Conservation (phyloP, 495 filamentous ascomycete species). For the Cladorrhinum samala region DNA sequence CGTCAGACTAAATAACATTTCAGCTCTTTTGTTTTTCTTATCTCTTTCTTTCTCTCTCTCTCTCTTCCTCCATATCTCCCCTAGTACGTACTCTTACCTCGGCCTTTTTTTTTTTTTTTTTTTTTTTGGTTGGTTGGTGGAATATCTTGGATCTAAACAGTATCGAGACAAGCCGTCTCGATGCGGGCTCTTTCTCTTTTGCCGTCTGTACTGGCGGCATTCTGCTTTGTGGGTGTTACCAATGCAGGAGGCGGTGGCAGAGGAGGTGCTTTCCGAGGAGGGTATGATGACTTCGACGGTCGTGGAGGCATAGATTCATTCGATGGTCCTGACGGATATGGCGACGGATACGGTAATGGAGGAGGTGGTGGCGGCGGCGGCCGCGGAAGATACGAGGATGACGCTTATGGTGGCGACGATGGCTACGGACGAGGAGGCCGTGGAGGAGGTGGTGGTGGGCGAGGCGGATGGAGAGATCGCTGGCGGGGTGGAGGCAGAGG, state of each 20-base stretch:
- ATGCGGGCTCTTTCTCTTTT: slow-evolving; percentile 5
- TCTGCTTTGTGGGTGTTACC: not conserved
- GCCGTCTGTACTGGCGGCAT: slow-evolving; percentile 3
- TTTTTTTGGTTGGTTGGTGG: too few relatives aligned
- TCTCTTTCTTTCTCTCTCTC: too few relatives aligned
- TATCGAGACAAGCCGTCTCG: not conserved
- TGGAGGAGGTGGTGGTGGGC: not conserved
- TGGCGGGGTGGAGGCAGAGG: not conserved
- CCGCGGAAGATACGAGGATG: not conserved
- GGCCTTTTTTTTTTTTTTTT: not conserved
- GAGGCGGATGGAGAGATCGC: not conserved
- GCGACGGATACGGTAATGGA: not conserved
- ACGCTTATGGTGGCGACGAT: not conserved
- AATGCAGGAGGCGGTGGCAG: not conserved
- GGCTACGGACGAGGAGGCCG: not conserved
- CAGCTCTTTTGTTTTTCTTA: too few relatives aligned
- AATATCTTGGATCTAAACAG: not conserved
- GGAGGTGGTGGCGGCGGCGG: not conserved
- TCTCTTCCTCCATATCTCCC: too few relatives aligned
- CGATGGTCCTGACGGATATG: slow-evolving; percentile 5
- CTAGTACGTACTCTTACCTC: not conserved
- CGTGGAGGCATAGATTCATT: slow-evolving; percentile 4
- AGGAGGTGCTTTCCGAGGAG: not conserved
- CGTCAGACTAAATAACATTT: too few relatives aligned
- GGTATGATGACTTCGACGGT: slow-evolving; percentile 2